Evolutionary conservation across 1,284 basidiomycete genomes (phyloP), one percentile per base, ranked within the genome.

Genomic region (Ganoderma sinense): DNA sequence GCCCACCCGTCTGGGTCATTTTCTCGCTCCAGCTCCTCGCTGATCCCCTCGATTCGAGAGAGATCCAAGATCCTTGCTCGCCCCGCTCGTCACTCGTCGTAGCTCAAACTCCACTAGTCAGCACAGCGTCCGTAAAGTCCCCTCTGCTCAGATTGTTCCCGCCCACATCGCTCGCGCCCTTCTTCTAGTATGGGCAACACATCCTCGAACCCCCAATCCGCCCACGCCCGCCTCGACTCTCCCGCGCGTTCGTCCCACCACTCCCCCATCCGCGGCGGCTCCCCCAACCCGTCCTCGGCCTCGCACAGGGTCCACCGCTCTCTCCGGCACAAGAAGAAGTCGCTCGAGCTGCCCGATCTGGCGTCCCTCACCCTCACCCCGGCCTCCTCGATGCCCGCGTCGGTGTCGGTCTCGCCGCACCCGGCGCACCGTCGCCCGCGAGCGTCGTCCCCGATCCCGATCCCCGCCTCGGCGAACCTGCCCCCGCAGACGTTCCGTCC

Each of bases 301-400:
- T 67, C 76, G 62, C 75, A 72, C 68, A 74, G 79, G 67, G 80
- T 80, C 4, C 86, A 87, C 77, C 83, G 82, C 70, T 89, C 90
- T 59, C 82, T 92, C 69, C 84, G 89, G 63, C 83, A 83, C 29
- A 93, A 92, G 85, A 93, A 92, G 82, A 89, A 86, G 76, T 91
- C 90, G 0, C 86, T 94, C 48, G 91, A 94, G 78, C 85, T 94
- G 55, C 92, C 92, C 68, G 92, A 94, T 83, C 88, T 94, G 74
- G 90, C 89, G 39, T 86, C 86, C 65, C 84, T 91, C 68, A 84
- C 87, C n/a, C 76, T 88, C 72, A 86, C 87, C 39, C 84, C 86
- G 60, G 80, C 84, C 40, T 77, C 82, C 60, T 82, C 81, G 55
- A 80, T 78, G 73, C 80, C 79, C 61, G 75, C 77, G 74, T 80